Evolutionary conservation across 345 rosid species (phyloP), one percentile per base, ranked within the genome.

Genomic region (Pseudoturritis turrita): DNA sequence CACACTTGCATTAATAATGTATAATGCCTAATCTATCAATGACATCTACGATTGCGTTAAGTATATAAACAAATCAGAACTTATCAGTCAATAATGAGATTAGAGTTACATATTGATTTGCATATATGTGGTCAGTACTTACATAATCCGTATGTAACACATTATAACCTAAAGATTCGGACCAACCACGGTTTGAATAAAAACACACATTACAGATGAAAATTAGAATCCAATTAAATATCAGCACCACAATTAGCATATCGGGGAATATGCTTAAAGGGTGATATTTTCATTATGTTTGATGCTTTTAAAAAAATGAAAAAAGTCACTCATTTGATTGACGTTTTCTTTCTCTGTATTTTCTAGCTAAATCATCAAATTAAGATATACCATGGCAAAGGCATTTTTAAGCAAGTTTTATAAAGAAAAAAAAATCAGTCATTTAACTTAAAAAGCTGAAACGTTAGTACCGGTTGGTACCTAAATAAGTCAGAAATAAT

Each of bases 381-480:
- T 35, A 22, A 10, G 25, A 13, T 33, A 13, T 33, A 14, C 41
- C 10, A 45, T 57, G 45, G 22, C 9, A 45, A 69, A 56, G 36
- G 50, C 59, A 47, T 43, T 58, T 43, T 22, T 17, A 25, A 46
- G 41, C 26, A 70, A 59, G 15, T 36, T 47, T 70, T 22, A n/a
- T 46, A 5, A 28, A 15, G 41, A 37, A 22, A 1, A 1, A 12
- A 17, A 60, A 71, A 12, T 10, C 35, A 60, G 52, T 50, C 52
- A 39, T 28, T 50, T 15, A 71, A 41, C 52, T 18, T 23, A 10
- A 49, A 49, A 70, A 61, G 75, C 68, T 61, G 75, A 71, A 61
- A 71, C 43, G 17, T 39, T 60, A 50, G 68, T 60, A 60, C 60
- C 51, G 75, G 60, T 71, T 50, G 68, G 75, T 71, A 50, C 75